A percentile compares a stretch with the other conserved stretches of the same genome.
phyloP scores from a whole-genome alignment of 2,329 filamentous ascomycete species.

The Alternaria triticimaculans region DNA sequence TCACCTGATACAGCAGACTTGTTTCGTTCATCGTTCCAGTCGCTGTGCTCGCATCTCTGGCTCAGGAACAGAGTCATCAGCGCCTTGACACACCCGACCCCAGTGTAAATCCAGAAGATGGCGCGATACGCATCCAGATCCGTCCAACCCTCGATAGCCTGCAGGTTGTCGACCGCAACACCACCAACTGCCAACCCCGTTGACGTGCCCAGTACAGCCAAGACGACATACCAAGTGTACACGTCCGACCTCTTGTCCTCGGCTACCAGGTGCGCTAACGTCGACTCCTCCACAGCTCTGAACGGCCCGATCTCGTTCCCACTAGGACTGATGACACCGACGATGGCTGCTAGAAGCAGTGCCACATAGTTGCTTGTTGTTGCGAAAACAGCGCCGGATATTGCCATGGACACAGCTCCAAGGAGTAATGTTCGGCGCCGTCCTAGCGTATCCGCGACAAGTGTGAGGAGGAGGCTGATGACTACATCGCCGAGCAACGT shows the following conservation, averaged over 20 bases:
- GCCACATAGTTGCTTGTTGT: constrained; percentile 38
- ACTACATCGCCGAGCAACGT: constrained; percentile 49
- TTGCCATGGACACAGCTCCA: constrained; percentile 44
- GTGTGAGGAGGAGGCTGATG: constrained; percentile 46
- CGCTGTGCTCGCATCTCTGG: constrained; percentile 44
- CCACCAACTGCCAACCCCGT: constrained; percentile 46
- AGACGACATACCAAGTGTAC: constrained; percentile 50
- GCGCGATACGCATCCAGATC: constrained; percentile 48
- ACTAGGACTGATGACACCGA: constrained; percentile 49
- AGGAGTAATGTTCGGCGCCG: constrained; percentile 43
- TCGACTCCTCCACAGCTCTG: constrained; percentile 50
- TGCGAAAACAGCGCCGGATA: constrained; percentile 47
- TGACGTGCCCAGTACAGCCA: constrained; percentile 47
- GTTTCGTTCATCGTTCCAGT: constrained; percentile 6
- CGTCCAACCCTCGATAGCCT: constrained; percentile 42
- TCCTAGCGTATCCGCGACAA: constrained; percentile 47
- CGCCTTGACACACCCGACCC: constrained; percentile 50
- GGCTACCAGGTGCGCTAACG: constrained; percentile 44
- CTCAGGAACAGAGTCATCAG: constrained; percentile 50
- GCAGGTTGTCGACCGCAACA: constrained; percentile 44
- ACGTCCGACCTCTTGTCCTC: constrained; percentile 43
- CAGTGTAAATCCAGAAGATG: constrained; percentile 54
- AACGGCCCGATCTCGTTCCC: constrained; percentile 53
- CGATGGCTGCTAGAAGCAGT: constrained; percentile 43
- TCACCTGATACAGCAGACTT: constrained; percentile 19